Conservation (phyloP, 352 stramenopile species). For the Phytophthora cryptogea region DNA sequence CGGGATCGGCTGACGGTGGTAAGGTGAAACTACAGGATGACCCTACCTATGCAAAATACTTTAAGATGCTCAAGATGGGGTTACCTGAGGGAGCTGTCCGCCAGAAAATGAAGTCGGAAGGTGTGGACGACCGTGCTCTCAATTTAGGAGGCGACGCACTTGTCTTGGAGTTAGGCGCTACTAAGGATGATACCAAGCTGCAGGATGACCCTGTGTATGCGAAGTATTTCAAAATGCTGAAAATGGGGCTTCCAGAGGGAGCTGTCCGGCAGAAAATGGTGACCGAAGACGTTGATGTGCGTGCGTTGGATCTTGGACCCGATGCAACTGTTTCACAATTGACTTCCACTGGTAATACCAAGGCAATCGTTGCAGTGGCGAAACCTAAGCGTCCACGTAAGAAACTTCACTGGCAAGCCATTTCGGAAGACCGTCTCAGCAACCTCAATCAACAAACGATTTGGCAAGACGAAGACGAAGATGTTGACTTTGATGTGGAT, state of each 20-base stretch:
- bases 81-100: constrained; percentile 80
- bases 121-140: constrained; percentile 54
- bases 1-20: background rate
- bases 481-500: constrained; percentile 83
- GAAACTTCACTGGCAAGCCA: constrained; percentile 90
- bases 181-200: constrained; percentile 41
- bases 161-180: constrained; percentile 41
- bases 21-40: constrained; percentile 41
- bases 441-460: constrained; percentile 77
- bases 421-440: constrained; percentile 81
- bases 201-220: constrained; percentile 67
- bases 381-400: constrained; percentile 63
- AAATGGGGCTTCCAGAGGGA: constrained; percentile 88
- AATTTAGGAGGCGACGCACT: constrained; percentile 55
- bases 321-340: constrained; percentile 60
- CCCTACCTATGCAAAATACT: constrained; percentile 81
- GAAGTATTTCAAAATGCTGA: constrained; percentile 96
- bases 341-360: background rate
- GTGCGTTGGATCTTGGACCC: constrained; percentile 66
- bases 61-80: constrained; percentile 94
- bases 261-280: constrained; percentile 89
- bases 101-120: constrained; percentile 82
- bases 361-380: constrained; percentile 1
- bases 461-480: constrained; percentile 81
- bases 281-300: constrained; percentile 51